Conservation (phyloP, 164 flowering plant species). For the Aristolochia contorta region DNA sequence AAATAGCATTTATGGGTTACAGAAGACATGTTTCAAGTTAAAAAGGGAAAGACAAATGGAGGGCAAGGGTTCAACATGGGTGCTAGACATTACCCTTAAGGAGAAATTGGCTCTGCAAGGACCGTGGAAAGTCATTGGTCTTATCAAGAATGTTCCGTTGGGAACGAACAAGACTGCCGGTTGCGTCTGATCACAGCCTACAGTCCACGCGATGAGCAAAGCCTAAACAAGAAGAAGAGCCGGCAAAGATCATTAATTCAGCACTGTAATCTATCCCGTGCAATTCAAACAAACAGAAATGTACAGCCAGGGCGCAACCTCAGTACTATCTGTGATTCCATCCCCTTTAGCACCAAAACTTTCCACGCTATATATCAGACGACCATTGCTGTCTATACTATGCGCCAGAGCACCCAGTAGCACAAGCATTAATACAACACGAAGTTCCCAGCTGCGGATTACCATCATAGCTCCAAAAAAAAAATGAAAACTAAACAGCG, state of each 20-base stretch:
- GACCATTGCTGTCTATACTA: no score
- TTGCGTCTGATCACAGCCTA: not conserved
- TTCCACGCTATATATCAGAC: not conserved
- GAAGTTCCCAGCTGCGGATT: no score
- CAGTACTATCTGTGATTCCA: not conserved
- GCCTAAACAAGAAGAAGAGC: not conserved
- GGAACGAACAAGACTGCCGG: not conserved
- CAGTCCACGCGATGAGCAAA: not conserved
- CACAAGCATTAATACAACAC: no score
- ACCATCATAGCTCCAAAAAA: no score
- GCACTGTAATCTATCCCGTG: not conserved
- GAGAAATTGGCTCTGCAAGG: not conserved
- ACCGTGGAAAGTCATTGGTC: not conserved
- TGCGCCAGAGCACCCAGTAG: no score
- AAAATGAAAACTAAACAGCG: no score
- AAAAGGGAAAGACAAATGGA: not conserved
- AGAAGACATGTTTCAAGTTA: not conserved
- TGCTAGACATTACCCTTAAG: not conserved
- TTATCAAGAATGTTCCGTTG: not conserved
- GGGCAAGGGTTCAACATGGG: not conserved
- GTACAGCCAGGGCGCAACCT: not conserved
- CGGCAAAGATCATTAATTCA: not conserved
- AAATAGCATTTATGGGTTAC: no score
- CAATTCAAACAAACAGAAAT: not conserved
- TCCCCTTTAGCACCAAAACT: not conserved